Evolutionary conservation across 495 filamentous ascomycete species (phyloP), one percentile per base, ranked within the genome.

Genomic region (Neurospora sp.): DNA sequence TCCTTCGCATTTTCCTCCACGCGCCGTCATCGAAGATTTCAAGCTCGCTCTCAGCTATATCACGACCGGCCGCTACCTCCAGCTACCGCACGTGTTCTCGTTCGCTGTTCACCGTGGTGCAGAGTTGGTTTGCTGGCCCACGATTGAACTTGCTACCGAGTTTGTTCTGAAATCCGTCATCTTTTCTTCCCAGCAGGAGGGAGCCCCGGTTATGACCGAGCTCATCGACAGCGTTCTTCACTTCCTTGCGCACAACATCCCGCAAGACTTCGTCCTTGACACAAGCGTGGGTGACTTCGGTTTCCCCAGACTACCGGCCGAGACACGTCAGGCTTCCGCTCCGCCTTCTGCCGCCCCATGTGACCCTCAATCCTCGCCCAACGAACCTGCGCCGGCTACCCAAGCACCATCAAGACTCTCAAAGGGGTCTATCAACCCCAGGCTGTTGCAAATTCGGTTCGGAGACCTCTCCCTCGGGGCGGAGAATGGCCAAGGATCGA

Each of bases 381-480:
- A 74, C 31, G 3, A 71, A 75, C 38, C 70, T 71, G n/a, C 78
- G 73, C 14, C 14, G 75, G 27, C 74, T 78, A 0, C 79, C 82
- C 62, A 85, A 89, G 72, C 84, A 86, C 3, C 85, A 87, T 66
- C 54, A 66, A 27, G 27, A 16, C 27, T 66, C 23, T 66, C 54
- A 16, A 66, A 66, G 54, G 54, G 54, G 14, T 66, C 27, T 12
- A 66, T 66, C 54, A 66, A 66, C 14, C 54, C 54, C 54, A 66
- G 54, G 27, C 79, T 92, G 7, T 88, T 87, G 71, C 81, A 81
- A 69, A 92, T 93, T 77, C 87, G 87, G 74, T 93, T 93, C 75
- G 91, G 91, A 11, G 90, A 93, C 73, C 79, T 88, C 9, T 83
- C 87, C 1, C 27, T 66, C 14, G 54, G 54, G 16, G 10, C 71